Percentiles rank a stretch among this genome's conserved stretches.
These are phyloP conservation scores for Chaetomium strumarium DNA, from an alignment of 2,329 filamentous ascomycete species.

Conservation along the genomic window DNA sequence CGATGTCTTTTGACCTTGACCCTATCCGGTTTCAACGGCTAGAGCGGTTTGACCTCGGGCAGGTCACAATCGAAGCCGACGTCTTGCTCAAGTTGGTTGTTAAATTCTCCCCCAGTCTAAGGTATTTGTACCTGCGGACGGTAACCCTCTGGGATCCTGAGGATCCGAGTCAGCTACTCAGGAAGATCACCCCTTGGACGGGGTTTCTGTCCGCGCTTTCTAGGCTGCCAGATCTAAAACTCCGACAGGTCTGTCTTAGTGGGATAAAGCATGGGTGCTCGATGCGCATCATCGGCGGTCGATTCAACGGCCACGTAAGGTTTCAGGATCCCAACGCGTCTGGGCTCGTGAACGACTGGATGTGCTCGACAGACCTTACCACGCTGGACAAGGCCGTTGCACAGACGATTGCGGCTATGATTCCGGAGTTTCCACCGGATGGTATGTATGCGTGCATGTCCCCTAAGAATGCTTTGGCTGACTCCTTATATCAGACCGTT, in stretches of 20 bases:
- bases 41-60: slow-evolving; percentile 40
- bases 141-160: slow-evolving; percentile 27
- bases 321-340: not conserved
- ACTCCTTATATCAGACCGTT: slow-evolving; percentile 1
- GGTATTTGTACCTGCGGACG: slow-evolving; percentile 41
- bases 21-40: slow-evolving; percentile 32
- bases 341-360: not conserved
- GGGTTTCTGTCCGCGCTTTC: slow-evolving; percentile 33
- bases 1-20: not conserved
- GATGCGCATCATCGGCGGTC: no score
- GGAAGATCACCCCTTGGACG: slow-evolving; percentile 35
- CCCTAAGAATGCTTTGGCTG: not conserved
- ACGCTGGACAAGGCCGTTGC: slow-evolving; percentile 7
- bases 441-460: not conserved
- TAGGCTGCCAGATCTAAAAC: not conserved
- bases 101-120: slow-evolving; percentile 41
- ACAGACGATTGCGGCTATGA: not conserved
- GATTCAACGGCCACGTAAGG: not conserved
- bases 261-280: not conserved
- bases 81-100: slow-evolving; percentile 32
- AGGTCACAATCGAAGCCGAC: slow-evolving; percentile 27
- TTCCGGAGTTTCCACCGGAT: not conserved
- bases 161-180: not conserved
- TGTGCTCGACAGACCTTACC: not conserved
- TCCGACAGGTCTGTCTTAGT: slow-evolving; percentile 15